A percentile compares a stretch with the other conserved stretches of the same genome.
These are phyloP conservation scores for Solanum phureja DNA, from an alignment of 257 asterid species.

Conservation along the genomic window DNA sequence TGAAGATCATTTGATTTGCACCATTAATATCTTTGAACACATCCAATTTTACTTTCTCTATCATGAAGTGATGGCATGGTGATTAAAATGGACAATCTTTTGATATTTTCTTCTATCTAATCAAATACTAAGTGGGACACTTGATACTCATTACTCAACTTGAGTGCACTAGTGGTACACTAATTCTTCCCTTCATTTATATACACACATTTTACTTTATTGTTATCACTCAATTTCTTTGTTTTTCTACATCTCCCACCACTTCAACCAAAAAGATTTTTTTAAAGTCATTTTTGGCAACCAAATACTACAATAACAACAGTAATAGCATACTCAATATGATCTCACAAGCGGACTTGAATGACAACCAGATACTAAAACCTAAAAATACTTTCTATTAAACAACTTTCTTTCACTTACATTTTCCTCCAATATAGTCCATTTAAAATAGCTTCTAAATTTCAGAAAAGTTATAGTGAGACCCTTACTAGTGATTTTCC, in stretches of 20 bases:
- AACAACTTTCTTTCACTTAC: neutral
- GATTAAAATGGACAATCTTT: neutral
- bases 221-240: neutral
- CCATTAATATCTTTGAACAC: neutral
- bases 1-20: neutral
- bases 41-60: neutral
- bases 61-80: neutral
- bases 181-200: neutral
- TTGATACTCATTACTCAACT: neutral
- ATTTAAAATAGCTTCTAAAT: neutral
- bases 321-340: neutral
- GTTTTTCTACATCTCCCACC: neutral
- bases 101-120: neutral
- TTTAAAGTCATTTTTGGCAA: neutral
- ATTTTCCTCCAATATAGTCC: neutral
- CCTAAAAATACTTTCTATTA: neutral
- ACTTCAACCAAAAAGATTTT: neutral
- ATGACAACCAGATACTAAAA: neutral
- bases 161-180: neutral
- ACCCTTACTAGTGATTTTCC: neutral
- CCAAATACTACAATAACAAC: neutral
- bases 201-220: neutral
- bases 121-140: neutral
- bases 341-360: neutral
- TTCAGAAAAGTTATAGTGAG: neutral